Evolutionary conservation across 1,139 yeast genomes (phyloP).

Genomic region (Hyphopichia pseudoburtonii): DNA sequence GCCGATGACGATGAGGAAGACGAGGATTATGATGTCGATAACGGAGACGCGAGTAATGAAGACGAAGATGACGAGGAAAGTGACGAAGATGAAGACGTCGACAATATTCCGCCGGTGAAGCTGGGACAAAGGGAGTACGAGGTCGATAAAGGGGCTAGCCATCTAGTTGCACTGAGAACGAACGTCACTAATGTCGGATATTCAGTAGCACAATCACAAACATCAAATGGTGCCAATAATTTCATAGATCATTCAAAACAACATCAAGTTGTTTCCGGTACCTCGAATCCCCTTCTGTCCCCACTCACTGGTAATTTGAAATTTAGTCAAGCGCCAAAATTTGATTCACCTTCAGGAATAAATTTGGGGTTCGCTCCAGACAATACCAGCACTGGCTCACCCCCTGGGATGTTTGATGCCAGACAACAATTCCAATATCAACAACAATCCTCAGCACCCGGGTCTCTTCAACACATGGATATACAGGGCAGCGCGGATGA

Average conservation of each 20-base stretch:
- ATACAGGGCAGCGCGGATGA: not conserved
- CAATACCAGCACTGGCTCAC: not conserved
- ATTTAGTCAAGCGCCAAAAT: constrained; percentile 11
- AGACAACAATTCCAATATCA: not conserved
- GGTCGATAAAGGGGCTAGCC: too few species aligned
- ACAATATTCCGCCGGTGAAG: too few species aligned
- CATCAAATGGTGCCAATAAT: too few species aligned
- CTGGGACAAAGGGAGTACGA: too few species aligned
- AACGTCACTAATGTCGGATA: too few species aligned
- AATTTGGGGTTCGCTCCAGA: constrained; percentile 1
- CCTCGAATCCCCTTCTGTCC: too few species aligned
- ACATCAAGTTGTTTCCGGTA: too few species aligned
- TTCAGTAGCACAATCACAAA: too few species aligned
- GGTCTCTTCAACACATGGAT: not conserved
- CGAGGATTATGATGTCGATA: constrained; percentile 13
- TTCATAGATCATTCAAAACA: too few species aligned
- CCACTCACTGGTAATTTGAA: constrained; percentile 16
- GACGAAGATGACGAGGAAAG: constrained; percentile 29
- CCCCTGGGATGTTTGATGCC: not conserved
- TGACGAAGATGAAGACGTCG: constrained; percentile 35
- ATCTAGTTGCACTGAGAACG: too few species aligned
- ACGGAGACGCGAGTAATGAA: constrained; percentile 20
- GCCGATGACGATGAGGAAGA: constrained; percentile 13
- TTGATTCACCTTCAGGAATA: constrained; percentile 6
- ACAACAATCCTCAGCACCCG: not conserved